Evolutionary conservation across 1,284 basidiomycete species (phyloP).

Genomic region (Omphalotus olearius): DNA sequence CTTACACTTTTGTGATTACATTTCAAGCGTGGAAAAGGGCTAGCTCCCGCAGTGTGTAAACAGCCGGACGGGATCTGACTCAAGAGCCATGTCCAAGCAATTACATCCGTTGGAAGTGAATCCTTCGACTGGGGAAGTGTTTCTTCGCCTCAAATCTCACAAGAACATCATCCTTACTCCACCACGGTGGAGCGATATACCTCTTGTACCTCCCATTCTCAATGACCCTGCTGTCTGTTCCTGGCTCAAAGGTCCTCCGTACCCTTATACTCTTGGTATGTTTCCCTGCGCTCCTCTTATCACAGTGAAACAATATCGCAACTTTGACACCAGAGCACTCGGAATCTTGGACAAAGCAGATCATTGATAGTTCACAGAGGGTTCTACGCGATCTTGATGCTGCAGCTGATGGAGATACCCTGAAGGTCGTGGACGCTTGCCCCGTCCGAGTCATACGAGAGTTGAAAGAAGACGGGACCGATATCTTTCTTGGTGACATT

Average conservation of each 20-base stretch:
- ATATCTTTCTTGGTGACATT: conserved; percentile 43
- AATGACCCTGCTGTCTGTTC: conserved; percentile 47
- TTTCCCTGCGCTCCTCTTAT: conserved; percentile 25
- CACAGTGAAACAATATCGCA: conserved; percentile 22
- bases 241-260: conserved; percentile 43
- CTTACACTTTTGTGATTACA: too few relatives aligned
- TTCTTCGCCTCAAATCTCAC: conserved; percentile 44
- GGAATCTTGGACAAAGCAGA: conserved; percentile 20
- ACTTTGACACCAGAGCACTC: conserved; percentile 31
- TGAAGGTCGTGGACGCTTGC: conserved; percentile 30
- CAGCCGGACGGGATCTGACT: too few relatives aligned
- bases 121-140: conserved; percentile 43
- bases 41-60: too few relatives aligned
- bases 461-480: conserved; percentile 42
- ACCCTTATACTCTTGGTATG: conserved; percentile 48
- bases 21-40: too few relatives aligned
- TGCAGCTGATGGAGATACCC: conserved; percentile 19
- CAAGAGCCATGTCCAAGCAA: conserved; percentile 25
- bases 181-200: conserved; percentile 43
- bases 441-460: conserved; percentile 45
- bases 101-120: conserved; percentile 41
- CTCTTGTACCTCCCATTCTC: conserved; percentile 31
- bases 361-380: conserved; percentile 18
- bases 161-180: conserved; percentile 58
- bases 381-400: conserved; percentile 26